Base-by-base conservation (phyloP, 495 filamentous ascomycete species). In the Pseudoneurospora amorphoporcata region DNA sequence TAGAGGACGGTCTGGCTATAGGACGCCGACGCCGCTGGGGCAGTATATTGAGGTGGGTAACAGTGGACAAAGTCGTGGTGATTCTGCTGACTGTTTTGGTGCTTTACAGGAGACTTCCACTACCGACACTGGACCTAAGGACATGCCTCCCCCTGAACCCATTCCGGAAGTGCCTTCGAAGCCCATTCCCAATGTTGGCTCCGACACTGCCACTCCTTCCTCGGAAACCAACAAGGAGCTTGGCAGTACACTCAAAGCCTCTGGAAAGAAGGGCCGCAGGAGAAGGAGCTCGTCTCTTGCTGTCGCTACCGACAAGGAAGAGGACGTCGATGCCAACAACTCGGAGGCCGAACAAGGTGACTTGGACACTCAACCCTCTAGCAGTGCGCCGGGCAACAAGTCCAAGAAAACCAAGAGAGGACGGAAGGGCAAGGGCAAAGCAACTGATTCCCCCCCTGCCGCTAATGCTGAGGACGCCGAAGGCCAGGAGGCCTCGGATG, bases 391-490 rank as follows among this genome's bases (percentile, higher is more conserved):
- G 4, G 7, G 68, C 14, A 76, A 78, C 72, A 77, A 80, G 61
- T 70, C 73, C 72, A 83, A 80, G 74, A 82, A 77, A 69, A 75
- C 71, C 53, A 81, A 77, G 70, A 83, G 79, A 73, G 74, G 75
- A 68, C 77, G 76, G 69, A 79, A 81, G 73, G 72, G 70, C 39
- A 78, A 79, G 40, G 70, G 70, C n/a, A 70, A 72, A 37, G 74
- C 76, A 23, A 10, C 35, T 14, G 71, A 6, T 23, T 37, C 42
- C n/a, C 35, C 69, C 16, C 39, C 38, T 65, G 5, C 68, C 41
- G 35, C 32, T 45, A 10, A 39, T 47, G 41, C 68, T 23, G 71
- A 72, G 14, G 29, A 9, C 1, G 7, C 53, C 53, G 53, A 65
- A 0, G 53, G 29, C 53, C 53, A 65, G 29, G 53, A 65, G 29